Evolutionary conservation across 2,329 filamentous ascomycete genomes (phyloP).

Genomic region (Alternaria solani): DNA sequence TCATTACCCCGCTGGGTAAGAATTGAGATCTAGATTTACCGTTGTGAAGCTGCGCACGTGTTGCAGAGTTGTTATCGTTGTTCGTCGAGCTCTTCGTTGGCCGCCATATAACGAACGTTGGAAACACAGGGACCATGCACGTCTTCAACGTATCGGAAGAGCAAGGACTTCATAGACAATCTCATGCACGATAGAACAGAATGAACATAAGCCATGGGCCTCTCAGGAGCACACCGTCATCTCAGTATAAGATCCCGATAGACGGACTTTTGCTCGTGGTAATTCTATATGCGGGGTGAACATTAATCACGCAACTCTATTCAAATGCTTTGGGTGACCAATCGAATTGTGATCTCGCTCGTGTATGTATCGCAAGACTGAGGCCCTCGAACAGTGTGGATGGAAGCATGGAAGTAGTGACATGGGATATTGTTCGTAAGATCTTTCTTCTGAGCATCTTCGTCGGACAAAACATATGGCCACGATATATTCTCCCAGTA

Average conservation of each 20-base stretch:
- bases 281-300: not conserved
- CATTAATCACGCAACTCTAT: not conserved
- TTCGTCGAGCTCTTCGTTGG: not conserved
- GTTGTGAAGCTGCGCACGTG: not conserved
- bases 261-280: not conserved
- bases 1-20: not conserved
- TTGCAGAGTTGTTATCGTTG: not conserved
- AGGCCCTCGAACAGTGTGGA: too few relatives aligned
- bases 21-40: not conserved
- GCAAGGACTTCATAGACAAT: not conserved
- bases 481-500: too few relatives aligned
- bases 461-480: not conserved
- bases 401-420: not conserved
- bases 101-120: not conserved
- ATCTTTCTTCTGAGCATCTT: not conserved
- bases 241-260: not conserved
- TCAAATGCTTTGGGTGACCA: not conserved
- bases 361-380: not conserved
- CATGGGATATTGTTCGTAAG: not conserved
- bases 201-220: not conserved
- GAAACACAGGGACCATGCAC: not conserved
- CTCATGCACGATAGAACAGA: not conserved
- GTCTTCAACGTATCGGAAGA: not conserved
- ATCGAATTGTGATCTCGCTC: not conserved
- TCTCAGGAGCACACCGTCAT: not conserved